Percentiles rank a stretch among this genome's conserved stretches.
Conservation (phyloP, 495 filamentous ascomycete species). For the Aspergillus mulundensis region DNA sequence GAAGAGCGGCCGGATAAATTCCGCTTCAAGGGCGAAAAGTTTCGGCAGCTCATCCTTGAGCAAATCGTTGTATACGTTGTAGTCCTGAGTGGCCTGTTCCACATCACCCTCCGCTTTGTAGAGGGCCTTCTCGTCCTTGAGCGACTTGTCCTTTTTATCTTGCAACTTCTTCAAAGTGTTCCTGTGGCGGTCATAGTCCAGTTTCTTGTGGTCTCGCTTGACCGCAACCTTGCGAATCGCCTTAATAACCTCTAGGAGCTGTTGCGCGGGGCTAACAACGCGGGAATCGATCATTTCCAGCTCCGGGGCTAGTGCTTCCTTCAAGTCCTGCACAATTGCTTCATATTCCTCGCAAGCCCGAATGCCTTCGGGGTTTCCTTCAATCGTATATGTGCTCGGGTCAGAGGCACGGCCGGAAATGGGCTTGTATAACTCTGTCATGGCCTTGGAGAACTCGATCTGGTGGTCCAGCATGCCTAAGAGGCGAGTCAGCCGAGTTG, state of each 20-base stretch:
- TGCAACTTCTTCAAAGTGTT: constrained; percentile 85
- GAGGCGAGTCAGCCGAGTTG: constrained; percentile 2
- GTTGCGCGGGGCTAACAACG: constrained; percentile 89
- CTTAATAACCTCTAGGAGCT: constrained; percentile 93
- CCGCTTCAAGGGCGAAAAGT: constrained; percentile 85
- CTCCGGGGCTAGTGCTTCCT: constrained; percentile 83
- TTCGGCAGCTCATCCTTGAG: constrained; percentile 94
- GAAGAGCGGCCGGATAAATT: constrained; percentile 97
- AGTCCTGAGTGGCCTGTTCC: constrained; percentile 91
- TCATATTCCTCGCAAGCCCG: constrained; percentile 96
- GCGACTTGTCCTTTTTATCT: constrained; percentile 92
- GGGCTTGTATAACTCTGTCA: constrained; percentile 95
- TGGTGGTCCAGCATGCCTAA: constrained; percentile 92
- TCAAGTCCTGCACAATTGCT: constrained; percentile 81
- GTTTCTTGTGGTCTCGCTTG: constrained; percentile 95
- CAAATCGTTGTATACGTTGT: constrained; percentile 93
- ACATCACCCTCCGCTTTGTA: constrained; percentile 94
- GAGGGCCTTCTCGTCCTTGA: constrained; percentile 96
- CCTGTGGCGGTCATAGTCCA: constrained; percentile 89
- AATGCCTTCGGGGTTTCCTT: constrained; percentile 94
- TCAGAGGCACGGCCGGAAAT: constrained; percentile 95
- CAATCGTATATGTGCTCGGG: constrained; percentile 71
- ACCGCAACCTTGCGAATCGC: constrained; percentile 79
- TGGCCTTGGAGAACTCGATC: constrained; percentile 95
- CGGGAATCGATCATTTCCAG: constrained; percentile 95